Evolutionary conservation across 1,284 basidiomycete species (phyloP), one percentile per base, ranked within the genome.

Genomic region (Ceratobasidium sp.): DNA sequence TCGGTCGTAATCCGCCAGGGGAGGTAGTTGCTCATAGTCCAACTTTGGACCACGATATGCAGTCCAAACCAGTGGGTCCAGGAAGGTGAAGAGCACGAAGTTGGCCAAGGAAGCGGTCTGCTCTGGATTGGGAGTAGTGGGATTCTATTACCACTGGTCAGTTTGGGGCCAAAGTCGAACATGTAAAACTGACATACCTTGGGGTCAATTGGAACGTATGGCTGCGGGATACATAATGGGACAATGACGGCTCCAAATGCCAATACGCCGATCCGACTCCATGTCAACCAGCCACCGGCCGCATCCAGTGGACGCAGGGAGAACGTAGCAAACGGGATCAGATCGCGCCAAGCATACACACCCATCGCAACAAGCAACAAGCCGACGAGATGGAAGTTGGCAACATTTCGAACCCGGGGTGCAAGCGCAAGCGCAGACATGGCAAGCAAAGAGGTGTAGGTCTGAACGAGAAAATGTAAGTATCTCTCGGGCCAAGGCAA

Each of bases 81-180:
- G 79, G 81, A 87, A 92, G 34, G 83, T 81, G 79, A 85, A 92
- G 48, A 86, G 82, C 16, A 84, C 52, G 74, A 88, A 81, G 1
- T 85, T 88, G n/a, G 89, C 76, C 58, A 86, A 80, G 0, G 89
- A 87, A 0, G 88, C 85, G 0, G 87, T 89, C 77, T 92, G 90
- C 76, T 92, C 89, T 2, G 88, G 87, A 78, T 87, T 89, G 6
- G 85, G 83, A 26, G 81, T 77, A 1, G 79, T 46, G 28, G 41
- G 41, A 23, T 65, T 65, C 78, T n/a, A 79, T 79, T 78, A 75
- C 3, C 73, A 53, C 23, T n/a, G n/a, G 58, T 71, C 18, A 60
- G 80, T 78, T 1, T 84, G 84, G 84, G 16, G 18, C 23, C 39
- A 21, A 57, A 57, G 5, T 46, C 12, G n/a, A 1, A 28, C n/a